Evolutionary conservation across 305 asterid genomes (phyloP), one percentile per base, ranked within the genome.

Genomic region (Fraxinus velutina): DNA sequence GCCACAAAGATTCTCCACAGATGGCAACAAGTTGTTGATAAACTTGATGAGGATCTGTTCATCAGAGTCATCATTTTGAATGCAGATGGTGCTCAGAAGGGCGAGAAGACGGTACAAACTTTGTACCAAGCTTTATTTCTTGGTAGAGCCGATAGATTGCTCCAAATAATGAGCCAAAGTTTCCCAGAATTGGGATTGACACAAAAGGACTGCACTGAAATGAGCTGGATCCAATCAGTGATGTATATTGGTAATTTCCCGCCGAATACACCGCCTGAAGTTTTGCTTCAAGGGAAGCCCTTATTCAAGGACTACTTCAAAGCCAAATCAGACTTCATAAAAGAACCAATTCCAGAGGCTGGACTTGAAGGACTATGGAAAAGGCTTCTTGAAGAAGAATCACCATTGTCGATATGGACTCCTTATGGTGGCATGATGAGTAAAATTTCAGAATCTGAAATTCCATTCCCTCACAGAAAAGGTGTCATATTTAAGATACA

Each of bases 321-420:
- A 77, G 94, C 96, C 0, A 93, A 93, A 62, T 93, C 96, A 0
- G 97, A 93, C 76, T 91, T 91, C 21, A 86, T 93, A 0, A 84
- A 55, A 75, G 77, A 82, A 21, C 91, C 96, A 0, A 89, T 93
- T 6, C 92, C 97, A 0, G 94, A 86, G 82, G 77, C 78, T 0
- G 96, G 96, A 62, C 90, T 93, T 5, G 91, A 91, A 85, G 97
- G 97, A 37, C 76, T 93, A 6, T 91, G 97, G 97, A 89, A 88
- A 77, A 86, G 87, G 95, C 60, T 50, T 50, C 21, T 50, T 50
- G 60, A 50, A 50, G 60, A 50, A 50, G 60, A 50, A 50, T 83
- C 92, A 0, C 91, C 96, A 0, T 36, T 91, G 83, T 72, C 87
- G 86, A 90, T 91, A 79, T 84, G 83, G 74, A 92, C 89, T 60